Evolutionary conservation across 2,329 filamentous ascomycete genomes (phyloP).

Genomic region (Graphilbum fragrans): DNA sequence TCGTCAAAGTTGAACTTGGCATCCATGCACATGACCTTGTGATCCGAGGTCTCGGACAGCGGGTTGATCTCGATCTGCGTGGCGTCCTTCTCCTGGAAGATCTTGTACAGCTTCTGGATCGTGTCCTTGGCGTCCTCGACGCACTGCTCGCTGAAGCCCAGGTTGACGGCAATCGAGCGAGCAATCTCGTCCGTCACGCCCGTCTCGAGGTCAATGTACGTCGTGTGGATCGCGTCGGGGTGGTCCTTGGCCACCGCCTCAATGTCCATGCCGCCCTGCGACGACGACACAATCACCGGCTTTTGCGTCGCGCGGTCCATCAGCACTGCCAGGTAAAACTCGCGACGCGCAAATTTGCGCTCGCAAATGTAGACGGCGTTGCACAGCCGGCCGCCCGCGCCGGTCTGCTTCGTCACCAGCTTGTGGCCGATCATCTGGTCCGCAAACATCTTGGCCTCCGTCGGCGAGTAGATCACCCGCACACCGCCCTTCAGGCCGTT

Average conservation of each 20-base stretch:
- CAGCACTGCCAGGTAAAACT: conserved; percentile 97
- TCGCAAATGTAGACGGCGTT: conserved; percentile 98
- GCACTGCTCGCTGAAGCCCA: conserved; percentile 97
- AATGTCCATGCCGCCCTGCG: conserved; percentile 98
- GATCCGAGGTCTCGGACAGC: conserved; percentile 93
- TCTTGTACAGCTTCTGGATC: conserved; percentile 97
- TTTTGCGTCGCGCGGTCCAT: conserved; percentile 91
- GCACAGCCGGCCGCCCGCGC: conserved; percentile 84
- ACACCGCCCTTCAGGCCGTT: conserved; percentile 99
- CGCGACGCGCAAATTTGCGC: conserved; percentile 96
- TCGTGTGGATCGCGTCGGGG: conserved; percentile 91
- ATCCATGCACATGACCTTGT: conserved; percentile 98
- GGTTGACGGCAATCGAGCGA: conserved; percentile 73
- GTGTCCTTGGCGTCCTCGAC: conserved; percentile 89
- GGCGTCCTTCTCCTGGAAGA: conserved; percentile 96
- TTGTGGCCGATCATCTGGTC: conserved; percentile 99
- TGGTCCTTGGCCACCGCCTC: conserved; percentile 97
- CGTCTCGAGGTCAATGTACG: conserved; percentile 81
- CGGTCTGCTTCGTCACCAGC: conserved; percentile 98
- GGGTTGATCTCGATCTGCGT: conserved; percentile 99
- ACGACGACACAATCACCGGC: conserved; percentile 94
- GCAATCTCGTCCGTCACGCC: conserved; percentile 96
- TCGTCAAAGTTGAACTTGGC: conserved; percentile 98
- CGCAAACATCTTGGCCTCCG: conserved; percentile 92
- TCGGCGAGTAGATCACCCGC: conserved; percentile 96